Evolutionary conservation across 192 early-diverging fungal genomes (phyloP).

Genomic region (Backusella tuberculispora): DNA sequence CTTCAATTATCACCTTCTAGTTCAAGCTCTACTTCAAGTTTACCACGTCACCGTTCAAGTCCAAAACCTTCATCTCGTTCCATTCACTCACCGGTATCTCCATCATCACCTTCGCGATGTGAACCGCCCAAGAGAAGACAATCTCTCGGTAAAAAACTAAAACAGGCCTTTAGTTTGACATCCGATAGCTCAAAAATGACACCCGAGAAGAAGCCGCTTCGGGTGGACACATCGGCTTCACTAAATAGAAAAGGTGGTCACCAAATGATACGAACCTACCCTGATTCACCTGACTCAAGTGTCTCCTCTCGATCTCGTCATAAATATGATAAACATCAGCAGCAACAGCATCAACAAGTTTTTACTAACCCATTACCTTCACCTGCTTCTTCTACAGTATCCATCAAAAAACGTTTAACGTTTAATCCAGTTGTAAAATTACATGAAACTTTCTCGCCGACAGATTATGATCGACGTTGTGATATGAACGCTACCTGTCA

Average conservation of each 20-base stretch:
- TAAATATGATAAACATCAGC: conserved; percentile 2
- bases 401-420: not conserved
- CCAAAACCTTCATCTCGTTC: conserved; percentile 12
- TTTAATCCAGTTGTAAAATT: conserved; percentile 22
- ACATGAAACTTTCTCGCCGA: conserved; percentile 68
- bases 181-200: not conserved
- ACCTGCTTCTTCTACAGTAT: conserved; percentile 22
- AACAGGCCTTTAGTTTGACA: conserved; percentile 14
- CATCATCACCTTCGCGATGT: not conserved
- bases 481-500: conserved; percentile 80
- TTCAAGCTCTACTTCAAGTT: conserved; percentile 9
- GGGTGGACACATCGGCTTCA: conserved; percentile 5
- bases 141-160: conserved; percentile 18
- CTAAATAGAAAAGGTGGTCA: not conserved
- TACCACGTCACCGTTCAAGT: not conserved
- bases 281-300: conserved; percentile 19
- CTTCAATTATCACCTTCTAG: not conserved
- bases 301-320: conserved; percentile 1
- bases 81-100: not conserved
- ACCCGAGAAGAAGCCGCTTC: conserved; percentile 7
- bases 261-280: not conserved
- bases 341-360: not conserved
- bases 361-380: conserved; percentile 18
- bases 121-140: conserved; percentile 25
- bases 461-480: conserved; percentile 87